Evolutionary conservation across 2,329 filamentous ascomycete species (phyloP), one percentile per base, ranked within the genome.

Genomic region (Albophoma yamanashiensis): DNA sequence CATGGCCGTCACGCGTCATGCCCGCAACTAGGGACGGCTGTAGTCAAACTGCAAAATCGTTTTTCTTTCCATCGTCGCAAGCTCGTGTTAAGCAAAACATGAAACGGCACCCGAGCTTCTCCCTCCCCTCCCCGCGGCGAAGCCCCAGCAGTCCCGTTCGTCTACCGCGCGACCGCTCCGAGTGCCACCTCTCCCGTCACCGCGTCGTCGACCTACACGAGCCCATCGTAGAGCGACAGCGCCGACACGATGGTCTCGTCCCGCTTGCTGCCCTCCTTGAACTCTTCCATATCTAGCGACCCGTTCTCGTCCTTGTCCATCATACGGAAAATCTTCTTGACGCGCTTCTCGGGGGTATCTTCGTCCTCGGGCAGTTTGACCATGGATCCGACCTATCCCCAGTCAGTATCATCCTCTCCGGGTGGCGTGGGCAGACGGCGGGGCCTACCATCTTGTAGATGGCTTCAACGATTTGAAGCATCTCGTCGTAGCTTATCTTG

Each of bases 291-390:
- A 74, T 97, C 93, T 68, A 99, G 79, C 71, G 90, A 95, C 68
- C 93, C 94, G 73, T 97, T 97, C 79, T 97, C 93, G 74, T 99
- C 94, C 83, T 99, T 99, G 81, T 99, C 94, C 94, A 99, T 99
- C 94, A 97, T 97, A 70, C 89, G 84, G 82, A 99, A 99, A 75
- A 99, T 97, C 82, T 99, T 99, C 76, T 83, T 87, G 64, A 99
- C 94, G 65, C 94, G 89, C 81, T 99, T 99, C 82, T 97, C 93
- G 22, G 94, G 94, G 60, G 94, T 99, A 77, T 99, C 93, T 79
- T 99, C 94, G 77, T 99, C 94, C 75, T 97, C 92, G 58, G 94
- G 94, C 53, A 99, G 83, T 77, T 97, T 97, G 69, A 99, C 94
- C 94, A 99, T 99, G 58, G 92, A 96, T 66, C 94, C 94, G 70